Evolutionary conservation across 768 basidiomycete species (phyloP).

Genomic region (Scleroderma citrinum): DNA sequence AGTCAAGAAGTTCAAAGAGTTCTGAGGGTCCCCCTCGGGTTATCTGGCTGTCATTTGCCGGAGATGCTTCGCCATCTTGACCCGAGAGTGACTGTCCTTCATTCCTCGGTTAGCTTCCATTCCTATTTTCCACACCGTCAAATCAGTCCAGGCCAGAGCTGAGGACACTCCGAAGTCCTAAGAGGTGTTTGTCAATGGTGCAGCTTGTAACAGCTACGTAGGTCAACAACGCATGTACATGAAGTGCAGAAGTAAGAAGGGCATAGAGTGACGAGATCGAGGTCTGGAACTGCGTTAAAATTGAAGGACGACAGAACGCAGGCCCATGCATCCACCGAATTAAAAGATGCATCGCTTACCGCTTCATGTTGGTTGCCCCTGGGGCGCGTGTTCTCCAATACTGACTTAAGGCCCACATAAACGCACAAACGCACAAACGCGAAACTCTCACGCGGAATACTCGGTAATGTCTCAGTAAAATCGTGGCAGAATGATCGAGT

Average conservation of each 20-base stretch:
- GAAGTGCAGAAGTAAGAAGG: constrained; percentile 62
- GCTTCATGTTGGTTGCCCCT: neutral
- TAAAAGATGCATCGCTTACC: neutral
- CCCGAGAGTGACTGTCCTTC: constrained; percentile 4
- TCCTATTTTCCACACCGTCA: constrained; percentile 4
- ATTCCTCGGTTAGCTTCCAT: neutral
- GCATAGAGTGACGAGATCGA: constrained; percentile 28
- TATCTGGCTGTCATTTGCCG: neutral
- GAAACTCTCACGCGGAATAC: constrained; percentile 65
- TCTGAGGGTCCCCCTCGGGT: constrained; percentile 10
- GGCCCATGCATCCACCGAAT: neutral
- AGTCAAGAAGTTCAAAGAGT: constrained; percentile 76
- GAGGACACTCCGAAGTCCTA: constrained; percentile 71
- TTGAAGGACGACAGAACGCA: constrained; percentile 11
- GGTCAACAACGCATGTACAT: constrained; percentile 64
- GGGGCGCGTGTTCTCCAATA: neutral
- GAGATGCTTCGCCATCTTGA: neutral
- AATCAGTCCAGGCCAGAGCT: constrained; percentile 27
- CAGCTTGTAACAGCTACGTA: constrained; percentile 74
- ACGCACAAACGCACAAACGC: constrained; percentile 38
- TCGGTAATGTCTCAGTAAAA: constrained; percentile 85
- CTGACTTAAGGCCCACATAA: constrained; percentile 2
- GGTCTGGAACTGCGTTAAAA: constrained; percentile 1
- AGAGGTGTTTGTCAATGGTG: constrained; percentile 88
- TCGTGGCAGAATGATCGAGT: constrained; percentile 84